Percentiles rank a stretch among this genome's conserved stretches.
These are phyloP conservation scores for Eugenia klotzschiana DNA, from an alignment of 441 rosid genomes.

Conservation along the genomic window DNA sequence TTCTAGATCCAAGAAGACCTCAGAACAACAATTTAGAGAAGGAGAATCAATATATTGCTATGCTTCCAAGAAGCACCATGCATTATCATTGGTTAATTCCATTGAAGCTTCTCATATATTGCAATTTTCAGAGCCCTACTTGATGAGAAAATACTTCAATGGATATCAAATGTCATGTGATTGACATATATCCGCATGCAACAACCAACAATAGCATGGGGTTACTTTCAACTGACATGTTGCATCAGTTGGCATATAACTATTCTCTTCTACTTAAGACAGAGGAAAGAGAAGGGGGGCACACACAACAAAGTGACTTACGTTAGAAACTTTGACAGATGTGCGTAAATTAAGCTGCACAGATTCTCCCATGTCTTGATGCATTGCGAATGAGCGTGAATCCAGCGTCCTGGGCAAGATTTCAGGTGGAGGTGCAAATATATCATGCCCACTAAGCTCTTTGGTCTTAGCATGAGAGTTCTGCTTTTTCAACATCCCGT, in stretches of 20 bases:
- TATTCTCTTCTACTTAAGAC: background rate
- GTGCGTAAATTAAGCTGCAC: slow-evolving; percentile 51
- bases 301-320: slow-evolving; percentile 10
- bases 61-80: background rate
- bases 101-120: background rate
- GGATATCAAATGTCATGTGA: background rate
- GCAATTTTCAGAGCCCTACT: background rate
- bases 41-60: background rate
- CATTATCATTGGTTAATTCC: background rate
- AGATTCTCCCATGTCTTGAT: slow-evolving; percentile 53
- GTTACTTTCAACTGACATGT: background rate
- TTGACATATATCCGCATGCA: background rate
- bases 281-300: background rate
- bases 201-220: background rate
- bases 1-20: background rate
- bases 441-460: slow-evolving; percentile 91
- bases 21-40: background rate
- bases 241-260: background rate
- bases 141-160: background rate
- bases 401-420: slow-evolving; percentile 59
- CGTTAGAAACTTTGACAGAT: slow-evolving; percentile 62
- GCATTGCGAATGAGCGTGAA: slow-evolving; percentile 43
- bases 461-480: slow-evolving; percentile 72
- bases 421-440: slow-evolving; percentile 94
- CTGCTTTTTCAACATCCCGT: slow-evolving; percentile 52